phyloP scores from a whole-genome alignment of 768 basidiomycete genomes.

The Lentinula sp. region DNA sequence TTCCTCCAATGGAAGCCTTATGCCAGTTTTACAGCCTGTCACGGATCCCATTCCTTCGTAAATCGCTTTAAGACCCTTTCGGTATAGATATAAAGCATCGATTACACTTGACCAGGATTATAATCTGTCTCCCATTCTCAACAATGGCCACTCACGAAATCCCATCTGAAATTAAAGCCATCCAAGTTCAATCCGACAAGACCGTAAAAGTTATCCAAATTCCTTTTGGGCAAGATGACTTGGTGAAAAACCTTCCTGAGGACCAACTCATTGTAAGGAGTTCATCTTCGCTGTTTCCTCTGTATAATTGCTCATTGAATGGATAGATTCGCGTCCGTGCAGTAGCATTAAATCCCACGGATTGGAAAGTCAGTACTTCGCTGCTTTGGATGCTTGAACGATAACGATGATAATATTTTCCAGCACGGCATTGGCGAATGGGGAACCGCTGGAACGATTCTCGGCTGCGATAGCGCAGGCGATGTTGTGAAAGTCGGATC shows the following conservation, averaged over 20 bases:
- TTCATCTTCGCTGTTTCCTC: not conserved
- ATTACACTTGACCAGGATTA: not conserved
- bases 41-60: not conserved
- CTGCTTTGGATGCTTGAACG: too few relatives aligned
- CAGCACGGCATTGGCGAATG: slow-evolving; percentile 1
- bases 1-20: not conserved
- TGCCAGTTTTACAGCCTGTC: not conserved
- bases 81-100: not conserved
- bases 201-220: slow-evolving; percentile 1
- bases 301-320: not conserved
- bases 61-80: not conserved
- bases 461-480: slow-evolving; percentile 1
- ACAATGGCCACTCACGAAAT: not conserved
- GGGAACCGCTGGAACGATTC: slow-evolving; percentile 2
- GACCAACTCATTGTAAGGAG: slow-evolving; percentile 1
- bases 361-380: not conserved
- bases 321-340: slow-evolving; percentile 5
- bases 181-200: not conserved
- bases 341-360: slow-evolving; percentile 3
- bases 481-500: slow-evolving; percentile 6
- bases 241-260: slow-evolving; percentile 1
- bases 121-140: not conserved
- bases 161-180: not conserved
- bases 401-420: not conserved
- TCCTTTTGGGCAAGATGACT: slow-evolving; percentile 1